Evolutionary conservation across 164 flowering plant genomes (phyloP), one percentile per base, ranked within the genome.

Genomic region (Sedum album): DNA sequence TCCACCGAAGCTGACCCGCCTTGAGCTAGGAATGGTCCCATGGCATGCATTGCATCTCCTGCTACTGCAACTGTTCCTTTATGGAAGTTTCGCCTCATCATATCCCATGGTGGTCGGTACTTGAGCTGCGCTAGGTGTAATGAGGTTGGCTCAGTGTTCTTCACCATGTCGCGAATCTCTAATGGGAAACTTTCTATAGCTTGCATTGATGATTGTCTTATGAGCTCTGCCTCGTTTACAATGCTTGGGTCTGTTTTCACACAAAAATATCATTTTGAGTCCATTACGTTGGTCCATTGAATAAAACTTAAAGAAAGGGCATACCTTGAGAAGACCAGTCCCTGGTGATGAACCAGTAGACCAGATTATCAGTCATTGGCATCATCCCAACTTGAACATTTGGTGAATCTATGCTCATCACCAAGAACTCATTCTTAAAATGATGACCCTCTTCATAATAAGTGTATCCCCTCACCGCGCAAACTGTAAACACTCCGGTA

Each of bases 311-410:
- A 13, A 28, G 31, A 28, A 36, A 41, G 23, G 44, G 49, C 25
- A 17, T 75, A 86, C 88, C 86, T 75, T 31, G 1, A 33, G 72
- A 33, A 65, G 60, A 25, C 65, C 68, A 68, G 26, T n/a, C 70
- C 1, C 67, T 73, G 42, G 48, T 51, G 1, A 80, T 46, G 62
- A 83, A 84, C 87, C 89, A 87, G 35, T 73, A 78, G 15, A 83
- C 76, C 1, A 74, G 69, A 13, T 77, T 81, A 53, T 78, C 67
- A 35, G 69, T 68, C 3, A 82, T 55, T 0, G 89, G 89, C 38
- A 72, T 23, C 67, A 75, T 77, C 53, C 89, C 89, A 0, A 70
- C 13, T 25, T 63, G 14, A 14, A 46, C 13, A 0, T 68, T 7
- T 10, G 31, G 14, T 0, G 66, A 20, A 14, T 21, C 73, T 21